A percentile compares a stretch with the other conserved stretches of the same genome.
Conservation (phyloP, 2,329 filamentous ascomycete species). For the Xylaria sp. region DNA sequence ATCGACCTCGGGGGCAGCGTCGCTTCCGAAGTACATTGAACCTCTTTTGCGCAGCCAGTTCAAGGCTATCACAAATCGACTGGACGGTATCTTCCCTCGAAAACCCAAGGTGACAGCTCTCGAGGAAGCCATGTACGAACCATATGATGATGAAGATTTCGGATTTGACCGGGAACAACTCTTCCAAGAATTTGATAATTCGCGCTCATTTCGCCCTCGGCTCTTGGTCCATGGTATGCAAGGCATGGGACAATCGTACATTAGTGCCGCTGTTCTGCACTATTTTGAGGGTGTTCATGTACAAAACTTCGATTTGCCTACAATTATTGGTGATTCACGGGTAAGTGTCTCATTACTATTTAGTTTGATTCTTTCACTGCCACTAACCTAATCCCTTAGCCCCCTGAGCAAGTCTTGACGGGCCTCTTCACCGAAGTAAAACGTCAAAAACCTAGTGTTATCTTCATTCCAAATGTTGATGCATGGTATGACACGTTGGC, state of each 20-base stretch:
- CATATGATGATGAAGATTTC: constrained; percentile 81
- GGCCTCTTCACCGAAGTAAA: constrained; percentile 92
- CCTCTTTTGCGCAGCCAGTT: constrained; percentile 83
- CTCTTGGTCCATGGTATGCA: constrained; percentile 82
- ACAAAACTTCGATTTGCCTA: constrained; percentile 92
- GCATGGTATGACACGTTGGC: constrained; percentile 78
- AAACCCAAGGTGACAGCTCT: constrained; percentile 89
- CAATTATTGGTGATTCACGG: constrained; percentile 84
- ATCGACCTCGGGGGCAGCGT: constrained; percentile 83
- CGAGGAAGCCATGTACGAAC: constrained; percentile 92
- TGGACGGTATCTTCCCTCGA: constrained; percentile 83
- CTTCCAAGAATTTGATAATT: constrained; percentile 82
- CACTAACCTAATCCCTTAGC: constrained; percentile 55
- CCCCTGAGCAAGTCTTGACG: constrained; percentile 88
- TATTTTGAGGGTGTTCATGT: constrained; percentile 95
- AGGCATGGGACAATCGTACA: constrained; percentile 94
- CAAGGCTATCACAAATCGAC: constrained; percentile 70
- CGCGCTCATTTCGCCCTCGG: constrained; percentile 87
- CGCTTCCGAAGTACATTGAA: constrained; percentile 82
- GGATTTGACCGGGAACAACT: constrained; percentile 86
- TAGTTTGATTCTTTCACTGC: constrained; percentile 24
- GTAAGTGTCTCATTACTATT: constrained; percentile 58
- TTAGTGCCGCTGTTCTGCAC: constrained; percentile 86
- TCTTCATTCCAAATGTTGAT: constrained; percentile 91
- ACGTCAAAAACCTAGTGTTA: constrained; percentile 93